phyloP scores from a whole-genome alignment of 1,284 basidiomycete species.

The Trichosporon inkin region DNA sequence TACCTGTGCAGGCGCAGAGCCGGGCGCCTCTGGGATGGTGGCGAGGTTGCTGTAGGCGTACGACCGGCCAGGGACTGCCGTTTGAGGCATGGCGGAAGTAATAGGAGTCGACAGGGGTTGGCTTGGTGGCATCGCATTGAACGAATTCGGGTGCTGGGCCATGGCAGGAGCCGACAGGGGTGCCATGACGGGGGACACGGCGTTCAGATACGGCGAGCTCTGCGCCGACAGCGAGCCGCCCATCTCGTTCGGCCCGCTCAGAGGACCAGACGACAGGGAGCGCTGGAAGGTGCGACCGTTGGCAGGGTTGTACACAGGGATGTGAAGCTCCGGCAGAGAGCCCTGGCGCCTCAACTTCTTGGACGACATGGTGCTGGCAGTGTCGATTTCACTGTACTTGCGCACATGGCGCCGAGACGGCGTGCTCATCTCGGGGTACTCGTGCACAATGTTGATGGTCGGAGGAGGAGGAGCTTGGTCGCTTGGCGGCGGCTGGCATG shows the following conservation, averaged over 20 bases:
- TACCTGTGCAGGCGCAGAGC: slow-evolving; percentile 15
- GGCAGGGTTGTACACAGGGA: slow-evolving; percentile 8
- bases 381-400: slow-evolving; percentile 9
- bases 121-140: slow-evolving; percentile 9
- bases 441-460: slow-evolving; percentile 8
- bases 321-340: slow-evolving; percentile 20
- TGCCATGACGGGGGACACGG: slow-evolving; percentile 12
- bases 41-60: slow-evolving; percentile 19
- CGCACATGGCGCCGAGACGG: slow-evolving; percentile 5
- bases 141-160: slow-evolving; percentile 17
- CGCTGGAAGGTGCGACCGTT: slow-evolving; percentile 17
- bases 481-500: neutral
- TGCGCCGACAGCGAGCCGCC: slow-evolving; percentile 6
- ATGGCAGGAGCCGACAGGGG: slow-evolving; percentile 17
- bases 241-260: neutral
- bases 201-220: slow-evolving; percentile 15
- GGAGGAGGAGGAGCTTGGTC: neutral
- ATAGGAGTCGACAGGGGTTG: slow-evolving; percentile 1
- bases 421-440: slow-evolving; percentile 7
- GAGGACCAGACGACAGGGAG: slow-evolving; percentile 17
- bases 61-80: slow-evolving; percentile 9
- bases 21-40: slow-evolving; percentile 24
- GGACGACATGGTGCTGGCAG: neutral
- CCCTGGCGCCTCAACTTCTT: slow-evolving; percentile 21
- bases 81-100: slow-evolving; percentile 5